These are phyloP conservation scores for Drechslerella coelobrocha DNA, from an alignment of 2,329 filamentous ascomycete species.

Conservation along the genomic window DNA sequence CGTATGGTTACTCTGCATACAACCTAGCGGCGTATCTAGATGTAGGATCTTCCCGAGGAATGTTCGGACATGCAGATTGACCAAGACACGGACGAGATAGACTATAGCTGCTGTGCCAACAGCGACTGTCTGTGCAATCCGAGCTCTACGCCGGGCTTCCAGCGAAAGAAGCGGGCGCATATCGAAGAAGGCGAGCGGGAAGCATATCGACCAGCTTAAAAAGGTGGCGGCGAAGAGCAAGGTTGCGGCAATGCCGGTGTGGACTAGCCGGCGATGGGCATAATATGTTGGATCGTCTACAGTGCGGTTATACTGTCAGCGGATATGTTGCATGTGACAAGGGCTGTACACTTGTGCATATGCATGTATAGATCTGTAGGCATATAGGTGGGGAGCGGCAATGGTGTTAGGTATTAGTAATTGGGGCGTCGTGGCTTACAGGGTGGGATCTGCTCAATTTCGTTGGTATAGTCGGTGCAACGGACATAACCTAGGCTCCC, in stretches of 20 bases:
- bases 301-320: not conserved
- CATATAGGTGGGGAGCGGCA: not conserved
- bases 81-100: constrained; percentile 19
- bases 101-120: not conserved
- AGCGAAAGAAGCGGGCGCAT: not conserved
- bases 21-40: constrained; percentile 7
- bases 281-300: constrained; percentile 35
- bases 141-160: not conserved
- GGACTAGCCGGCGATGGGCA: constrained; percentile 19
- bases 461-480: not conserved
- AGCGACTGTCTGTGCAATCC: constrained; percentile 9
- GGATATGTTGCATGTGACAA: not conserved
- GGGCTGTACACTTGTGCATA: not conserved
- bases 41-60: constrained; percentile 8
- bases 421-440: constrained; percentile 2
- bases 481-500: not conserved
- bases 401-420: no score
- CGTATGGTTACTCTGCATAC: constrained; percentile 7
- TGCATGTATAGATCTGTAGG: not conserved
- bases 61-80: constrained; percentile 16
- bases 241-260: constrained; percentile 14
- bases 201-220: constrained; percentile 7
- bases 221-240: constrained; percentile 10
- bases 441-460: constrained; percentile 8
- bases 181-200: constrained; percentile 10